Evolutionary conservation across 2,329 filamentous ascomycete genomes (phyloP).

Genomic region (Colletotrichum abscissum): DNA sequence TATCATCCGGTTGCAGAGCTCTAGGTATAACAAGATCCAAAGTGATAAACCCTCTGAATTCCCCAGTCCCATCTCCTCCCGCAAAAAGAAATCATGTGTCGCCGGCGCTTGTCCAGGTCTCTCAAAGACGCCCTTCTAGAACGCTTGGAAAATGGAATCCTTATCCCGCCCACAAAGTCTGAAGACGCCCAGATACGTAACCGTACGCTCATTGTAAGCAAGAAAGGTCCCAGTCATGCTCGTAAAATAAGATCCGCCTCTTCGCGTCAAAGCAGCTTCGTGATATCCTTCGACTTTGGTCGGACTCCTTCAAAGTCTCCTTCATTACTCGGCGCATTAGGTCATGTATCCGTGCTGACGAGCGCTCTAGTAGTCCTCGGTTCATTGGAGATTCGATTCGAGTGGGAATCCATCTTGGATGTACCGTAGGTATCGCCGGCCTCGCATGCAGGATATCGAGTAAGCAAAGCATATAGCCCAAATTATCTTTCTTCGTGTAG

Average conservation of each 20-base stretch:
- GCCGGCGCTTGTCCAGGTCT: background rate
- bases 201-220: background rate
- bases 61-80: background rate
- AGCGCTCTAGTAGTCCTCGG: background rate
- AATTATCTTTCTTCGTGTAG: slow-evolving; percentile 12
- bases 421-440: background rate
- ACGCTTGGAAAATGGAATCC: slow-evolving; percentile 10
- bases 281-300: slow-evolving; percentile 9
- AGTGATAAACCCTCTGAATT: background rate
- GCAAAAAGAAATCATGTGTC: background rate
- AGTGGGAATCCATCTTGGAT: background rate
- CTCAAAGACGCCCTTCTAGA: slow-evolving; percentile 22
- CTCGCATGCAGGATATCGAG: slow-evolving; percentile 11
- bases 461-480: slow-evolving; percentile 1
- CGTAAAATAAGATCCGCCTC: slow-evolving; percentile 18
- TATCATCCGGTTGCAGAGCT: slow-evolving; percentile 28
- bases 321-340: slow-evolving; percentile 23
- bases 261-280: slow-evolving; percentile 8
- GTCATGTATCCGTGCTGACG: slow-evolving; percentile 6
- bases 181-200: slow-evolving; percentile 9
- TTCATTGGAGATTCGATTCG: too few species aligned
- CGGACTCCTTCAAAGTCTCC: slow-evolving; percentile 3
- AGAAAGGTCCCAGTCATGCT: slow-evolving; percentile 15
- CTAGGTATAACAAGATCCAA: slow-evolving; percentile 26
- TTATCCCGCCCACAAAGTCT: slow-evolving; percentile 1